Conservation (phyloP, 2,329 filamentous ascomycete species). For the Nothophoma quercina region DNA sequence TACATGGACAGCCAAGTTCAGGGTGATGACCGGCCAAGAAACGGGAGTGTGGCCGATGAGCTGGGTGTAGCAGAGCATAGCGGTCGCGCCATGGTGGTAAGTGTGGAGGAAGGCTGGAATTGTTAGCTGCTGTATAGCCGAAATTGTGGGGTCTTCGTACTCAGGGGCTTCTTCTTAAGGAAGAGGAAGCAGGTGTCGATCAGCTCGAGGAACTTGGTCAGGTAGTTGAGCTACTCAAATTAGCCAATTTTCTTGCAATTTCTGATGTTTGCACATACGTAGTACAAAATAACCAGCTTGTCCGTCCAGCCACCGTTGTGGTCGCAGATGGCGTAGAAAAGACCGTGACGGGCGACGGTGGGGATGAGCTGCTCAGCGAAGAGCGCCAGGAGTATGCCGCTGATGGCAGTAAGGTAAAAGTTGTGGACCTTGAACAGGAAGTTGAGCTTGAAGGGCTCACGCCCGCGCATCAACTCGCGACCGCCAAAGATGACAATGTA, state of each 20-base stretch:
- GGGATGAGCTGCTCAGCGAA: slow-evolving; percentile 92
- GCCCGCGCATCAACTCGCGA: slow-evolving; percentile 88
- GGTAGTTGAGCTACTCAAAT: slow-evolving; percentile 82
- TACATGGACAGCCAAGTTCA: slow-evolving; percentile 94
- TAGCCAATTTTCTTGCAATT: slow-evolving; percentile 42
- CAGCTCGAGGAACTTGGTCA: slow-evolving; percentile 96
- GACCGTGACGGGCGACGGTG: slow-evolving; percentile 77
- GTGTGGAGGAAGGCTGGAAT: slow-evolving; percentile 86
- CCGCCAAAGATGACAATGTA: slow-evolving; percentile 94
- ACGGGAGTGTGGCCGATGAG: slow-evolving; percentile 91
- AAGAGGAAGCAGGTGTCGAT: slow-evolving; percentile 96
- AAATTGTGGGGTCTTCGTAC: slow-evolving; percentile 54
- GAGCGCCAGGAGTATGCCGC: slow-evolving; percentile 78
- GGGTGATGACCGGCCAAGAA: slow-evolving; percentile 91
- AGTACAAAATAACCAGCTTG: slow-evolving; percentile 92
- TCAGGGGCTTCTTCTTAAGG: slow-evolving; percentile 99
- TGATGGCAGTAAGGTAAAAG: slow-evolving; percentile 89
- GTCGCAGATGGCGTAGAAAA: slow-evolving; percentile 90
- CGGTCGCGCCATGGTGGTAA: slow-evolving; percentile 97
- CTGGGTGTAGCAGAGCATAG: slow-evolving; percentile 97
- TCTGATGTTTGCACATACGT: slow-evolving; percentile 67
- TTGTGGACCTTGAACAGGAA: slow-evolving; percentile 95
- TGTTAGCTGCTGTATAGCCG: slow-evolving; percentile 29
- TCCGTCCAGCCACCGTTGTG: slow-evolving; percentile 89
- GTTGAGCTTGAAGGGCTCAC: slow-evolving; percentile 86